These are phyloP conservation scores for Amaranthus cruentus DNA, from an alignment of 148 eudicot genomes.

Conservation along the genomic window DNA sequence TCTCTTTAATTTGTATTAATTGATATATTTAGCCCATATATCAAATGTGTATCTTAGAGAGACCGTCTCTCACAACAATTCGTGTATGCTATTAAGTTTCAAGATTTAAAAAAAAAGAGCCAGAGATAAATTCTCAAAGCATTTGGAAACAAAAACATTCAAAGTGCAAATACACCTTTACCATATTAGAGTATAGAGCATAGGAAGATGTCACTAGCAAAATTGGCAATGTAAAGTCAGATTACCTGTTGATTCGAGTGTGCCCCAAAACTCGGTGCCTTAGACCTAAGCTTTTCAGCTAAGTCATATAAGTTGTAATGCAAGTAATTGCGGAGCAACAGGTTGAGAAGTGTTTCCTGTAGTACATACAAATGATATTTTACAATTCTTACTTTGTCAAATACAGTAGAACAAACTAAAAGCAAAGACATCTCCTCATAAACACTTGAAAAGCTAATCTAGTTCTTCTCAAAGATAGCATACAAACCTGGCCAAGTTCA, in stretches of 20 bases:
- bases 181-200: slow-evolving; percentile 1
- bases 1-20: neutral
- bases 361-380: slow-evolving; percentile 5
- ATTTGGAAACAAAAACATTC: neutral
- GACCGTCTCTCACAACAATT: no score
- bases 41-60: no score
- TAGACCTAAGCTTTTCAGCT: slow-evolving; percentile 95
- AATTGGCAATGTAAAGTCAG: slow-evolving; percentile 1
- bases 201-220: neutral
- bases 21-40: neutral
- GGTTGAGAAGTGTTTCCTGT: slow-evolving; percentile 95
- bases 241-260: slow-evolving; percentile 95
- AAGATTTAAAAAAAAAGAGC: no score
- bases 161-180: neutral
- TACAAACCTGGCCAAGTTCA: slow-evolving; percentile 93
- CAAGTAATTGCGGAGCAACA: slow-evolving; percentile 88
- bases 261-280: slow-evolving; percentile 98
- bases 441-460: neutral
- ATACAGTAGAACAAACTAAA: neutral
- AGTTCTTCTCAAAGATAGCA: slow-evolving; percentile 3
- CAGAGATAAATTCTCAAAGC: neutral
- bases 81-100: no score
- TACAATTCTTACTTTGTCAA: neutral
- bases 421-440: neutral
- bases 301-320: slow-evolving; percentile 93